Base-by-base conservation (phyloP, 2,329 filamentous ascomycete genomes). In the Aspergillus terreus region DNA sequence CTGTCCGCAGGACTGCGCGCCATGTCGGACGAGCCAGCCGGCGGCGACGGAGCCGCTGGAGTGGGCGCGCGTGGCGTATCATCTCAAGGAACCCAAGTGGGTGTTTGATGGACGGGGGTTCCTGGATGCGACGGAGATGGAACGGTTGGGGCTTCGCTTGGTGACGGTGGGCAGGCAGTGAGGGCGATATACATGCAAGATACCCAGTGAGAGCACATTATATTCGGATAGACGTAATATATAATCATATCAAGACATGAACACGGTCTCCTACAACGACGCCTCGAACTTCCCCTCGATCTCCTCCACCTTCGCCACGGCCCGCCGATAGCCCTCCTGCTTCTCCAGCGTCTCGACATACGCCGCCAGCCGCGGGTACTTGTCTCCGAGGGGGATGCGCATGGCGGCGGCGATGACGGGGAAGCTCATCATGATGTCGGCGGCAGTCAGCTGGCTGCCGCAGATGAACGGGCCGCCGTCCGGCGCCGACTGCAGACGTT, bases 341-440 rank as follows among this genome's bases (percentile, higher is more conserved):
- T 62, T 60, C 58, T 76, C 59, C 21, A 76, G 46, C 5, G 57
- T 60, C 4, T 71, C 62, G 36, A 70, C 59, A 57, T 73, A 76
- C 6, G 59, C 63, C 46, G 58, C 64, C 41, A 76, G 47, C 41
- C 59, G 57, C 27, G 76, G 75, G 52, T 70, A 73, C 45, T 67
- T 63, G 2, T 68, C 66, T 50, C 65, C 55, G 25, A 67, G 61
- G 23, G 75, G 53, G 5, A 72, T 49, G 2, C 68, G 64, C 4
- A 58, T 56, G n/a, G 53, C 63, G 15, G 69, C 69, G 32, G 72
- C 72, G 46, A 73, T 70, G 1, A 78, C 50, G 0, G 75, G 73
- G 53, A 76, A 77, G 49, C 73, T 74, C 62, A 78, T 68, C 60
- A 78, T 60, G 23, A 78, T 76, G 53, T 78, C 76, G 2, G 74